phyloP scores from a whole-genome alignment of 352 stramenopile genomes.

The Hyaloperonospora arabidopsidis region DNA sequence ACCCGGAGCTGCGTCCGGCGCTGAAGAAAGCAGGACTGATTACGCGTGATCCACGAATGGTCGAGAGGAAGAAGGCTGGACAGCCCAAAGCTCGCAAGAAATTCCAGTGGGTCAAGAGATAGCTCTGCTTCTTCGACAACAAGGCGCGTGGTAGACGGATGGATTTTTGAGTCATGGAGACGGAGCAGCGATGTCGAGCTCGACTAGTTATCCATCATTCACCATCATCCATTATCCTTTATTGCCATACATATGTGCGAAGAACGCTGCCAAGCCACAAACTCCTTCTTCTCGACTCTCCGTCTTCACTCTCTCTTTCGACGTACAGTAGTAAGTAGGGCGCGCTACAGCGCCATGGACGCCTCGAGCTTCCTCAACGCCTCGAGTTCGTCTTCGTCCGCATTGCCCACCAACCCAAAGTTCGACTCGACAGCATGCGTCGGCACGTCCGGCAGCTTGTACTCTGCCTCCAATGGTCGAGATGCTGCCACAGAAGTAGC shows the following conservation, averaged over 20 bases:
- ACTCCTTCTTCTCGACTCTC: neutral
- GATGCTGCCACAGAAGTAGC: conserved; percentile 20
- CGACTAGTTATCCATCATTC: too few relatives aligned
- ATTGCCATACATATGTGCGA: conserved; percentile 30
- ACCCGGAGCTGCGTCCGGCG: conserved; percentile 85
- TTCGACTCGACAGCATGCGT: conserved; percentile 69
- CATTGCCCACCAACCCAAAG: conserved; percentile 59
- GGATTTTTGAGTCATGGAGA: conserved; percentile 1
- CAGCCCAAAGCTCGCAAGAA: conserved; percentile 94
- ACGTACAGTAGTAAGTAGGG: conserved; percentile 1
- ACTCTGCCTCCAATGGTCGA: conserved; percentile 27
- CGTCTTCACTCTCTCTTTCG: conserved; percentile 8
- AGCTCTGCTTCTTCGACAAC: conserved; percentile 28
- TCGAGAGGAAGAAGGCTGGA: conserved; percentile 95
- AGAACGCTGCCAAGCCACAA: neutral
- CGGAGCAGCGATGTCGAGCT: neutral
- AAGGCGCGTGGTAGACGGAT: conserved; percentile 14
- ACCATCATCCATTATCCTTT: conserved; percentile 12
- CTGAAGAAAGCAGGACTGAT: conserved; percentile 92
- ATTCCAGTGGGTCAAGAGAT: conserved; percentile 98
- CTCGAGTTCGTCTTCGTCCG: conserved; percentile 80
- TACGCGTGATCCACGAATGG: conserved; percentile 91
- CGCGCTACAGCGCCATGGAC: conserved; percentile 71
- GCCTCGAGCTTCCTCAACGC: conserved; percentile 78
- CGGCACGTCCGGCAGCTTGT: conserved; percentile 74